Evolutionary conservation across 768 basidiomycete species (phyloP), one percentile per base, ranked within the genome.

Genomic region (Rhodotorula kratochvilovae): DNA sequence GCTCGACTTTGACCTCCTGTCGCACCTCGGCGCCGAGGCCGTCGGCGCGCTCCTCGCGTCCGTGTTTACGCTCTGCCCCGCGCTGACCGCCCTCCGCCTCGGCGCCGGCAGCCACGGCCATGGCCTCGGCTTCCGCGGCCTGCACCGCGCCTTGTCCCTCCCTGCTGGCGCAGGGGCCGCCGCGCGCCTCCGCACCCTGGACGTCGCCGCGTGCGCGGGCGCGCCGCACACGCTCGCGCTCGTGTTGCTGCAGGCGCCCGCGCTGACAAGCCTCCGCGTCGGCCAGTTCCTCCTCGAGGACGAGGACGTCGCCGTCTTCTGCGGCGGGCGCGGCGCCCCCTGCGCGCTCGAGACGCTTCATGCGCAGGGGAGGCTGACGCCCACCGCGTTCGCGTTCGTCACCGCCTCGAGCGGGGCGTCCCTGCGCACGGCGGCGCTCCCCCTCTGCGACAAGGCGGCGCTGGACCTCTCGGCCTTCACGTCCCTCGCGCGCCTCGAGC

Each of bases 211-310:
- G 21, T 66, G 69, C 54, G 45, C n/a, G 17, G 69, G 69, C 42
- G 60, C 64, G 16, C 59, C 58, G 17, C 51, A 51, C 35, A 70
- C 63, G n/a, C 69, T 70, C 63, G 69, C 69, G 4, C 33, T n/a
- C 17, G 63, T 70, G 15, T 53, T 70, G n/a, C 39, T 55, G 29
- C 31, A 33, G 19, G 43, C 54, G 5, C 53, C 43, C 5, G 25
- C 17, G 35, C 48, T 70, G 2, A n/a, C 31, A n/a, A 63, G 61
- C 16, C 63, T 70, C 1, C n/a, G 63, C 15, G 25, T 70, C 33
- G 69, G 69, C 1, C 63, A 65, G 31, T 70, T 65, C 43, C 63
- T 70, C 12, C 63, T 70, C 59, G 69, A 65, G 39, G 10, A 60
- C 11, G 50, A 50, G 5, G 69, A 70, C 54, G 36, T 31, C 15